Base-by-base conservation (phyloP, 768 basidiomycete genomes). In the Suillus brevipes region DNA sequence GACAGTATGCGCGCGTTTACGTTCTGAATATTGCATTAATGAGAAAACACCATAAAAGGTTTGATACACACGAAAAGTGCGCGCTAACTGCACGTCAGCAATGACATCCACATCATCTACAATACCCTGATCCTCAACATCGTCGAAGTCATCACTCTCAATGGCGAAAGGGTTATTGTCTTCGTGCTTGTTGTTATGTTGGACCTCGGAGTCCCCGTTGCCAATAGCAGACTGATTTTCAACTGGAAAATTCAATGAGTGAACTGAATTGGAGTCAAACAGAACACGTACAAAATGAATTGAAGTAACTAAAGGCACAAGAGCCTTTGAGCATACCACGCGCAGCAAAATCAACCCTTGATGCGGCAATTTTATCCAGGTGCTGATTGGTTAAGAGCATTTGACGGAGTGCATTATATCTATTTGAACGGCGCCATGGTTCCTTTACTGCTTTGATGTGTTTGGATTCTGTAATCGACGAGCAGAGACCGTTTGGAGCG, bases 351-450 rank as follows among this genome's bases (percentile, higher is more conserved):
- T 74, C 59, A 3, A 65, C 61, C 1, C 66, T 67, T 2, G 68
- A 57, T 6, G 69, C 72, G 1, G 68, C 69, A 1, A 73, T 64
- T 64, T 78, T 76, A 59, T 14, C 68, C 70, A 63, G 45, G 45
- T 4, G n/a, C 10, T 47, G 45, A 47, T 47, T 47, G 45, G 45
- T 47, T 8, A 47, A 6, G 45, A 47, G 45, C n/a, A 47, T 47
- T 6, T 47, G 45, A 10, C 9, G 6, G n/a, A 47, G 45, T 2
- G 10, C n/a, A 4, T 47, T 47, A 4, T 47, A 23, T 10, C 6
- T 47, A 10, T 6, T 47, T 47, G n/a, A 47, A 23, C 14, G 45
- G 1, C 10, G 4, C 45, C 45, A n/a, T 47, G 45, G n/a, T 47
- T 47, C 2, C 45, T 47, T 47, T 47, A 47, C 45, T 2, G n/a